Evolutionary conservation across 2,329 filamentous ascomycete species (phyloP), one percentile per base, ranked within the genome.

Genomic region (Neonectria magnoliae): DNA sequence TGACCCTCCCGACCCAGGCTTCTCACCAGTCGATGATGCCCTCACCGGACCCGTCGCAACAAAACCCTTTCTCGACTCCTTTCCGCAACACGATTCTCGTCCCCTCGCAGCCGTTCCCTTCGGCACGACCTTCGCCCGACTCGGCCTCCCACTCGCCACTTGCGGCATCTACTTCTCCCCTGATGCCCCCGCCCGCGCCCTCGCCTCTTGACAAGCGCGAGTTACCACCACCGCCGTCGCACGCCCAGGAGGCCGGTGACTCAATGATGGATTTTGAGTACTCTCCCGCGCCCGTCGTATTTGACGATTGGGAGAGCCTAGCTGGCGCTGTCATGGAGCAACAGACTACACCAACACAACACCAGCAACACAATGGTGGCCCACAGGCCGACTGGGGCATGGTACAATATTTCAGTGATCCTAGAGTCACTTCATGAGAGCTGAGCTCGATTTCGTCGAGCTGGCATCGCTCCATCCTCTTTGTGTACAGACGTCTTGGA

Each of bases 181-280:
- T 76, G 56, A 73, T 75, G 67, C 71, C 74, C 5, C 71, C 75
- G 13, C 69, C 68, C 16, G 76, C 68, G 31, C 73, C 73, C 41
- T 73, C 76, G 22, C 74, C 74, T 5, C 64, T 77, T 4, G 77
- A 80, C 44, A 80, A 81, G 68, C 76, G 78, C 5, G 79, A 79
- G 53, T 70, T 79, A 20, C 79, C 78, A 3, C 75, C 78, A 20
- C 75, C 75, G 13, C 71, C 76, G 16, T 65, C 68, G 51, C 74
- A 75, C 11, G 65, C 56, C 14, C 66, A 71, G 13, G 72, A 69
- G 11, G 54, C 65, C 11, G 67, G 65, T 20, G 77, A 79, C 29
- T 70, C 73, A 10, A 76, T 80, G 69, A 82, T 83, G 79, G 81
- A 82, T 48, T 82, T 82, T 69, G 80, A 83, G 57, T 82, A 80